Evolutionary conservation across 2,329 filamentous ascomycete genomes (phyloP), one percentile per base, ranked within the genome.

Genomic region (Dactylellina drechsleri): DNA sequence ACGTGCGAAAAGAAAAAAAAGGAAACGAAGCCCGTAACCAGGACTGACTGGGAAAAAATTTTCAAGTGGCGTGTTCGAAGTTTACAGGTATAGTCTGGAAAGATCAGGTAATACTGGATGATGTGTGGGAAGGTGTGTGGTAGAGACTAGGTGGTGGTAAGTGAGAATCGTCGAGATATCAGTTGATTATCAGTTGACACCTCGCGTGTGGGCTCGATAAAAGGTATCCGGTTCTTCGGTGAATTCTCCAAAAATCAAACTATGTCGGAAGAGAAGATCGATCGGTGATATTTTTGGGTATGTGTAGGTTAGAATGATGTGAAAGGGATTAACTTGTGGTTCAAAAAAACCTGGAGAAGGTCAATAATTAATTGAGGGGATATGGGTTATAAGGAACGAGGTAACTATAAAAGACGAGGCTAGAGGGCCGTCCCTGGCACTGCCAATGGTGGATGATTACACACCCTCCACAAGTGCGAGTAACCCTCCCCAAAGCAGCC

Each of bases 401-500:
- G 64, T 49, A 59, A 68, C 62, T 75, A 75, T 75, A 75, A 66
- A 67, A 60, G 71, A 75, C 71, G 62, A 71, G 66, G 66, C 66
- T 71, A 65, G 66, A 58, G 52, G 54, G 53, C 59, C 59, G 71
- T 75, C 71, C 71, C 71, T 75, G 61, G 62, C 57, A 74, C 62
- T 74, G 57, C 70, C 70, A 74, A 74, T 72, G 64, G 64, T 53
- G 64, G 62, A 66, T 66, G 53, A 54, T 62, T 70, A 60, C 31
- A 56, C 66, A 71, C 66, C 52, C 52, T 65, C 66, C 58, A 57
- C 59, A 53, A 52, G 66, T 36, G 62, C 64, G 64, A 58, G 60
- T 18, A 26, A 45, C 56, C 41, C 58, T 58, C 59, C 71, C 57
- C 71, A 68, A 65, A 68, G 58, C 58, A 75, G 64, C 58, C 64